Percentiles rank a stretch among this genome's conserved stretches.
phyloP scores from a whole-genome alignment of 2,329 filamentous ascomycete genomes.

The Metarhizium rileyi region DNA sequence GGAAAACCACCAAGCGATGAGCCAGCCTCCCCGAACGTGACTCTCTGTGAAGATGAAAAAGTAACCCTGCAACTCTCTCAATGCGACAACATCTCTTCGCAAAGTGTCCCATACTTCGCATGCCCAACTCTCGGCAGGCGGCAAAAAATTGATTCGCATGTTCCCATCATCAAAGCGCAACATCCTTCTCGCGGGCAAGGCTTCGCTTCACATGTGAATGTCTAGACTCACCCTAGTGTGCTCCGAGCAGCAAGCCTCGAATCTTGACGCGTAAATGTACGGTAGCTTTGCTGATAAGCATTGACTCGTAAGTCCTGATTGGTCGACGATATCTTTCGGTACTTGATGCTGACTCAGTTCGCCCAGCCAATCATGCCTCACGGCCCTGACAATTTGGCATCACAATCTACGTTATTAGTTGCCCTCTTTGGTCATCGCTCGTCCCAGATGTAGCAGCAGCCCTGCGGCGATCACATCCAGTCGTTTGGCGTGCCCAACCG shows the following conservation, averaged over 20 bases:
- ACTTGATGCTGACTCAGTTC: neutral
- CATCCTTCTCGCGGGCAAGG: neutral
- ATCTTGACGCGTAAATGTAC: no score
- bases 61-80: neutral
- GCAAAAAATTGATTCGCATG: neutral
- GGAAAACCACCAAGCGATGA: no score
- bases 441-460: no score
- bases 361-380: neutral
- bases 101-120: neutral
- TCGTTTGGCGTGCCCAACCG: neutral
- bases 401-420: slow-evolving; percentile 7
- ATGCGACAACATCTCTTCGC: neutral
- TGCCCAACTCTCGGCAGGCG: neutral
- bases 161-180: no score
- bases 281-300: slow-evolving; percentile 7
- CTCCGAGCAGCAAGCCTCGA: no score
- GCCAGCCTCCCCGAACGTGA: no score
- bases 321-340: neutral
- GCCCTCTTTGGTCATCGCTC: slow-evolving; percentile 4
- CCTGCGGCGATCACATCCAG: no score
- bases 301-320: slow-evolving; percentile 1
- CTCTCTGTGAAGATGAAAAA: no score
- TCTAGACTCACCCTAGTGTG: no score
- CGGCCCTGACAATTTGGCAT: slow-evolving; percentile 2
- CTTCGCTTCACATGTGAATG: neutral